These are phyloP conservation scores for Sanghuangporus weigelae DNA, from an alignment of 1,284 basidiomycete genomes.

Conservation along the genomic window DNA sequence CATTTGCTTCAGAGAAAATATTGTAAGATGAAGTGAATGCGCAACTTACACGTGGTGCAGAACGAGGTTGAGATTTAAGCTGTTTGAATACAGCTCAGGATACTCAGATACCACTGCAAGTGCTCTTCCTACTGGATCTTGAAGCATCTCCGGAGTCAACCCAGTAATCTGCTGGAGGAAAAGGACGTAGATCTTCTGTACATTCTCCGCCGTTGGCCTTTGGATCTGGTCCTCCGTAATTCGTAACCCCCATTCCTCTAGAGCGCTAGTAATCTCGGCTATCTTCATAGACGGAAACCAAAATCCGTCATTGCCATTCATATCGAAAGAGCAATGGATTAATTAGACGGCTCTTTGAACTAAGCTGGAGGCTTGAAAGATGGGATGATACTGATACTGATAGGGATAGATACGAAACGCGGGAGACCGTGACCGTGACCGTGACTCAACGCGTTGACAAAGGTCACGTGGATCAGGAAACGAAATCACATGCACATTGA, in stretches of 20 bases:
- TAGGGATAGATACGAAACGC: background rate
- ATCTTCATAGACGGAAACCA: slow-evolving; percentile 63
- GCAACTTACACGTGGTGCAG: slow-evolving; percentile 57
- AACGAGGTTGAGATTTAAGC: slow-evolving; percentile 56
- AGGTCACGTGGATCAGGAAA: background rate
- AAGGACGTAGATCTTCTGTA: slow-evolving; percentile 59
- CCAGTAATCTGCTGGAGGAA: slow-evolving; percentile 70
- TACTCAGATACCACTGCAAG: slow-evolving; percentile 48
- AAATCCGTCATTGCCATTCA: slow-evolving; percentile 33
- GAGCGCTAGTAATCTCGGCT: slow-evolving; percentile 54
- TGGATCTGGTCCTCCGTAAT: slow-evolving; percentile 66
- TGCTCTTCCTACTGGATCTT: slow-evolving; percentile 52
- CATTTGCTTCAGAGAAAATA: background rate
- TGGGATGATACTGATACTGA: background rate
- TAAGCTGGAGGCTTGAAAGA: background rate
- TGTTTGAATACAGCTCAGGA: slow-evolving; percentile 60
- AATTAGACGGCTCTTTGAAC: background rate
- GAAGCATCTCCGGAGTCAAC: slow-evolving; percentile 54
- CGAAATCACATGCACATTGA: background rate
- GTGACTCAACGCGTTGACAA: background rate
- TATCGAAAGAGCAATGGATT: slow-evolving; percentile 11
- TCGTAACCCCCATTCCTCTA: slow-evolving; percentile 60
- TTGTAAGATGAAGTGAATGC: background rate
- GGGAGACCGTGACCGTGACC: too few relatives aligned
- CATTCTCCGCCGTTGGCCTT: slow-evolving; percentile 65